Evolutionary conservation across 2,329 filamentous ascomycete genomes (phyloP), one percentile per base, ranked within the genome.

Genomic region (Mollisiaceae sp.): DNA sequence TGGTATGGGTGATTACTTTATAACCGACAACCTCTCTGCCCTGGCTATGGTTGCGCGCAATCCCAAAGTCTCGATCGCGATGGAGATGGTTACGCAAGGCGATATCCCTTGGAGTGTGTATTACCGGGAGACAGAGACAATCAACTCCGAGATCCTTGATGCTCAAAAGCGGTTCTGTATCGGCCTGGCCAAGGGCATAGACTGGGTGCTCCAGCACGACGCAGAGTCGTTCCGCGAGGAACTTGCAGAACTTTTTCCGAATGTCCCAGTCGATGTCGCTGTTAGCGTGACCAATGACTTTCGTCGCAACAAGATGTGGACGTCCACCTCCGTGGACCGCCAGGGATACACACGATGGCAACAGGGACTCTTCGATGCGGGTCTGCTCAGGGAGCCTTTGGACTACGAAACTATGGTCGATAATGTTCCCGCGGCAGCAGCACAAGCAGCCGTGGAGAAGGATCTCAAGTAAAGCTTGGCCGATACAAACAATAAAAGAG

Each of bases 31-130:
- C 27, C 61, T 63, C 24, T 63, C 61, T 58, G 61, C 61, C 15
- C 41, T 63, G 52, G 61, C 54, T 35, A 63, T 63, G 61, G 61
- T 47, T 38, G 27, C 38, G 15, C 39, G 41, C 8, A 63, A 63
- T 58, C 61, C 61, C 15, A 47, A 63, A 2, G 54, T 63, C 1
- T 27, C 54, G 32, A 58, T 63, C 14, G 38, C 39, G n/a, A 63
- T 63, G 61, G 61, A 63, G 61, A 63, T 63, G 61, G 61, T 63
- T 5, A 39, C 52, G 8, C 61, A 63, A 63, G 61, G 54, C 22
- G 61, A 63, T n/a, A 36, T 63, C 43, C 61, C 61, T 8, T 63
- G 61, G 61, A 63, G 61, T 27, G 61, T 63, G 41, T 63, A 63
- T 41, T 63, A 63, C 24, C 52, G 61, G 2, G 61, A 63, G 54